phyloP scores from a whole-genome alignment of 192 early-diverging fungal genomes.

The Entomortierella chlamydospora region DNA sequence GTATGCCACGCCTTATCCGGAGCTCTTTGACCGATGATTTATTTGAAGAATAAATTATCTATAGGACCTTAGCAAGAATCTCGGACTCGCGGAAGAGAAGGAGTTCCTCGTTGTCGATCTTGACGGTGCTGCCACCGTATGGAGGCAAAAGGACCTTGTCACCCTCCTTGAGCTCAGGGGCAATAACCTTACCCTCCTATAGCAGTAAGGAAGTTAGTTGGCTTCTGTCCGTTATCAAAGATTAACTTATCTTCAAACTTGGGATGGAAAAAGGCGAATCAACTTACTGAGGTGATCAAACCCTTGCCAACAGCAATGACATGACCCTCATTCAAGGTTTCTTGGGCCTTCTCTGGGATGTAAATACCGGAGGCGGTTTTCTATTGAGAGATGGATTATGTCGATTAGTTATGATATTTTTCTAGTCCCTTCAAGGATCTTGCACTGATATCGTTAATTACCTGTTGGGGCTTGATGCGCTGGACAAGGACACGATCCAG shows the following conservation, averaged over 20 bases:
- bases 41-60: no score
- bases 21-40: no score
- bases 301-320: slow-evolving; percentile 97
- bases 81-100: slow-evolving; percentile 93
- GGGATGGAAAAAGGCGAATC: neutral
- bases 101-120: slow-evolving; percentile 91
- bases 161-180: slow-evolving; percentile 86
- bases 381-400: slow-evolving; percentile 56
- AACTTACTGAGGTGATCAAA: slow-evolving; percentile 74
- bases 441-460: slow-evolving; percentile 28
- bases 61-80: slow-evolving; percentile 92
- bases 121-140: slow-evolving; percentile 95
- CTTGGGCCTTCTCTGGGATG: slow-evolving; percentile 99
- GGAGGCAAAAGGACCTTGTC: slow-evolving; percentile 96
- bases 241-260: neutral
- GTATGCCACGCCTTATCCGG: no score
- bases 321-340: slow-evolving; percentile 95
- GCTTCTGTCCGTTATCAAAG: neutral
- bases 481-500: slow-evolving; percentile 98
- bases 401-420: neutral
- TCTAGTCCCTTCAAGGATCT: neutral
- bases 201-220: no score
- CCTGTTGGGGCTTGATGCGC: slow-evolving; percentile 93
- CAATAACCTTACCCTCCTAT: slow-evolving; percentile 83
- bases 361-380: slow-evolving; percentile 95